Evolutionary conservation across 78 protist genomes (phyloP), one percentile per base, ranked within the genome.

Genomic region (Dictyostelium citrinum): DNA sequence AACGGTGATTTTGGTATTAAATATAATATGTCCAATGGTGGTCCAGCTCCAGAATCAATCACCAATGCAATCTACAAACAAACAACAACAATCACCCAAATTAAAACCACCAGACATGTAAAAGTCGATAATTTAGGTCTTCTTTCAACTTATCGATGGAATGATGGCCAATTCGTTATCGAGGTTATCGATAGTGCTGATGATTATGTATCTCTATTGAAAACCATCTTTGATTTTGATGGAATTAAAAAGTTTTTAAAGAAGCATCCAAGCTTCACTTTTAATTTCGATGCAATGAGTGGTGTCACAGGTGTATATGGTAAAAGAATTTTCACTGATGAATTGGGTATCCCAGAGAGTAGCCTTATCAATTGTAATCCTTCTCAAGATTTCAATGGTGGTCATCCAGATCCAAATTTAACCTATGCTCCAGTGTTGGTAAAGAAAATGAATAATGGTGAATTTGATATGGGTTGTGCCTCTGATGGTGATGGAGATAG

Each of bases 321-420:
- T 17, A 35, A 14, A 58, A 75, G 96, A 16, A 95, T 99, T 72
- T 96, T 98, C 82, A 80, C 78, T 27, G 90, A 97, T 11, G 90
- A 75, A 33, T 85, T 99, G 37, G 99, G 99, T 37, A 61, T 82
- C 3, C 91, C 98, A 17, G 84, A 31, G n/a, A 24, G 85, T 20
- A 16, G 70, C 24, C 58, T 97, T 24, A 24, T 90, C 86, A 94
- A 96, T 76, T 78, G 84, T 70, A 72, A 14, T 1, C 98, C 99
- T 12, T 67, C 68, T 58, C 96, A 95, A 4, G 99, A 99, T 90
- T 99, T 99, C 82, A 99, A 99, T 41, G 91, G 82, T 60, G 98
- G 98, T 46, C 99, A 99, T 93, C 99, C 99, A 5, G 99, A 99
- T 85, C 99, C 99, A 39, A 99, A 98, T 92, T 94, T 98, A 31